Evolutionary conservation across 805 yeast genomes (phyloP).

Genomic region (Candida manassasensis): DNA sequence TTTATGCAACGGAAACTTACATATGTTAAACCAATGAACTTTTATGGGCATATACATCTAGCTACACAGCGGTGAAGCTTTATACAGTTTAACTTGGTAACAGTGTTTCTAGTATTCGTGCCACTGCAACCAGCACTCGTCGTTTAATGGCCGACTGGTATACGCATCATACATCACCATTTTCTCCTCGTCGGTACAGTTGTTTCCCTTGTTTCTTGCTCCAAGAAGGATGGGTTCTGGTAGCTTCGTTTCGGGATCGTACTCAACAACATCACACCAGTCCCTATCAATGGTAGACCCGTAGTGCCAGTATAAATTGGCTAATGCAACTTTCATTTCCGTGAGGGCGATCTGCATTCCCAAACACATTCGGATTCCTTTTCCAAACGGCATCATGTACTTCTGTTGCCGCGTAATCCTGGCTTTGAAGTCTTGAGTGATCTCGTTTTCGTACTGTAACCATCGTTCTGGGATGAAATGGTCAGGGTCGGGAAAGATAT

Average conservation of each 20-base stretch:
- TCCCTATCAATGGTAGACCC: constrained; percentile 32
- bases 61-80: no score
- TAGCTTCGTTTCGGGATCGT: constrained; percentile 7
- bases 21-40: no score
- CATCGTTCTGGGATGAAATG: constrained; percentile 60
- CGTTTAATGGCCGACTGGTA: constrained; percentile 47
- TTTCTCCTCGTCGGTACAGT: constrained; percentile 37
- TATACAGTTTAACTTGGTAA: no score
- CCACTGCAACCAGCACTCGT: constrained; percentile 50
- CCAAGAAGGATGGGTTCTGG: constrained; percentile 16
- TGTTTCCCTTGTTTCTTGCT: constrained; percentile 12
- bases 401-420: constrained; percentile 44
- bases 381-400: constrained; percentile 65
- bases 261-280: constrained; percentile 38
- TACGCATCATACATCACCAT: constrained; percentile 57
- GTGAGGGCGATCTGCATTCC: constrained; percentile 65
- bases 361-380: constrained; percentile 69
- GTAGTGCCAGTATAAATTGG: constrained; percentile 50
- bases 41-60: no score
- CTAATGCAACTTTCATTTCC: constrained; percentile 57
- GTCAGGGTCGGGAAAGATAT: constrained; percentile 49
- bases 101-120: constrained; percentile 8
- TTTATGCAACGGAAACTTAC: no score
- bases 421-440: constrained; percentile 21
- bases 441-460: constrained; percentile 40